Conservation (phyloP, 306 rosid species). For the Gynostemma pentaphyllum region DNA sequence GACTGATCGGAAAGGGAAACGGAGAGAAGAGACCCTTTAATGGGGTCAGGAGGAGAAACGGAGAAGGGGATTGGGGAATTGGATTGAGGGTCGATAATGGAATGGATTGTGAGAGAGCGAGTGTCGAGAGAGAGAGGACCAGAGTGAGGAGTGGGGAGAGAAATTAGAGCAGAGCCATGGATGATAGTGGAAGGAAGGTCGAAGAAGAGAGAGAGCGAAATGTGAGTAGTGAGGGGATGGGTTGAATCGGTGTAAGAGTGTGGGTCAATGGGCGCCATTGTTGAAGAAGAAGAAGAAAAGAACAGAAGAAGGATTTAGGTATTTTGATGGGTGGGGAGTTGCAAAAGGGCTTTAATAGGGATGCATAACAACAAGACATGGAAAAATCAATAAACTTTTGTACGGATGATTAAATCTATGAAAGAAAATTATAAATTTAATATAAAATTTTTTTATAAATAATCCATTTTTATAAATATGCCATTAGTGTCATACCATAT, state of each 20-base stretch:
- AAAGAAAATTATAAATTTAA: too few species aligned
- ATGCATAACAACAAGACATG: not conserved
- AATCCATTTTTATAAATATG: too few species aligned
- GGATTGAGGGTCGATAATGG: constrained; percentile 34
- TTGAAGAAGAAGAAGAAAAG: not conserved
- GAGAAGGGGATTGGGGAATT: constrained; percentile 32
- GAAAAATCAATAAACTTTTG: too few species aligned
- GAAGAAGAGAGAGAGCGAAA: constrained; percentile 49
- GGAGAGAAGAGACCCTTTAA: constrained; percentile 50
- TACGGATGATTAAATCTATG: too few species aligned
- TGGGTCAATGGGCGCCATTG: constrained; percentile 81
- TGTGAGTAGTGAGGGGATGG: constrained; percentile 38
- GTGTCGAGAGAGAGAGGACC: constrained; percentile 71
- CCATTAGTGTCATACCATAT: too few species aligned
- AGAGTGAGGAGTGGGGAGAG: constrained; percentile 34
- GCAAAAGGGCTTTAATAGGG: not conserved
- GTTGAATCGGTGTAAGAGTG: constrained; percentile 76
- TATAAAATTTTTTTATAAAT: too few species aligned
- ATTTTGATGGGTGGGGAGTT: not conserved
- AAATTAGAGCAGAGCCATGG: constrained; percentile 51
- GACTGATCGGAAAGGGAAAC: constrained; percentile 42
- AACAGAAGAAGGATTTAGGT: not conserved
- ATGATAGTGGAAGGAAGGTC: constrained; percentile 54
- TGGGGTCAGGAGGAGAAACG: constrained; percentile 34
- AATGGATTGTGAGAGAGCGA: constrained; percentile 49